Conservation (phyloP, 768 basidiomycete species). For the Lactarius deliciosus region DNA sequence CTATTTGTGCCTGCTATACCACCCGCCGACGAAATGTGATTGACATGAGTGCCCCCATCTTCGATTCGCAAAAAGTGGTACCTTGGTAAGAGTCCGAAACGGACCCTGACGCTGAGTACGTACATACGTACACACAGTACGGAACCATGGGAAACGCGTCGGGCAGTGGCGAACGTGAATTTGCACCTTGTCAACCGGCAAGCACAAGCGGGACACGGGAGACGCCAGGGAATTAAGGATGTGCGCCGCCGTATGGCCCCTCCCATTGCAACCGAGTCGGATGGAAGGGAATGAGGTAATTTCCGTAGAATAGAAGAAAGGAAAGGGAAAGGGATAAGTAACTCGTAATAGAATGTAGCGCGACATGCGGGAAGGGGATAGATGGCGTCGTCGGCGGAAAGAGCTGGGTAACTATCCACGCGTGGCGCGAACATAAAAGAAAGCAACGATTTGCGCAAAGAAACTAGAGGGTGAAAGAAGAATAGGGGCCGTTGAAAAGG, state of each 20-base stretch:
- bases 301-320: constrained; percentile 10
- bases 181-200: constrained; percentile 4
- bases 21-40: no score
- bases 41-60: background rate
- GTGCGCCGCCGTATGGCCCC: constrained; percentile 4
- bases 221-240: background rate
- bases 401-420: constrained; percentile 9
- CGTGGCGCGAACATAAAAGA: background rate
- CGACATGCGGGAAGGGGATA: constrained; percentile 9
- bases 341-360: constrained; percentile 3
- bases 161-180: background rate
- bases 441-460: background rate
- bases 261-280: background rate
- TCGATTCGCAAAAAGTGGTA: background rate
- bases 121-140: background rate
- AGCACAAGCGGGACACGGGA: constrained; percentile 2
- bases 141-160: background rate
- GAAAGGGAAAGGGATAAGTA: background rate
- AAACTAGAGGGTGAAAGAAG: background rate
- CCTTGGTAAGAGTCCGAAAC: background rate
- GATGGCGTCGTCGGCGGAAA: constrained; percentile 1
- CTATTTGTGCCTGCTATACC: no score
- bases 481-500: background rate
- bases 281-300: background rate
- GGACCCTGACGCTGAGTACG: background rate